phyloP scores from a whole-genome alignment of 306 rosid genomes.

The Dryas octopetala region DNA sequence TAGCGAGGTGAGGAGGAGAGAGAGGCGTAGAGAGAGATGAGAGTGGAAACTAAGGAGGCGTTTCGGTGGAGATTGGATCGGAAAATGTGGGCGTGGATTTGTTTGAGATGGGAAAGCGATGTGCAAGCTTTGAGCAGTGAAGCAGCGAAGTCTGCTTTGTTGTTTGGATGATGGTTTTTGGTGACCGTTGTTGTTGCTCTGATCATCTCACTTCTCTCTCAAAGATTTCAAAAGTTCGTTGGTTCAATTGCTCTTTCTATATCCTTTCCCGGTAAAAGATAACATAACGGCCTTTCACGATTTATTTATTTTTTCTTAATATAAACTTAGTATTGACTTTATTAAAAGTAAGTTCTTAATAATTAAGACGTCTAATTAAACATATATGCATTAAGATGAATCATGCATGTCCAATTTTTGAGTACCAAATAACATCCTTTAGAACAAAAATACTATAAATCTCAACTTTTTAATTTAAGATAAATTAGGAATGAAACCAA shows the following conservation, averaged over 20 bases:
- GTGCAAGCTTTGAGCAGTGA: slow-evolving; percentile 24
- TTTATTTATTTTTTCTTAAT: no score
- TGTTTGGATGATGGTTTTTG: slow-evolving; percentile 18
- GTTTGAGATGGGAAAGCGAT: slow-evolving; percentile 16
- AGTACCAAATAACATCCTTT: no score
- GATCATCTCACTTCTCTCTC: not conserved
- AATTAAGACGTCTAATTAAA: no score
- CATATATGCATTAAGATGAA: no score
- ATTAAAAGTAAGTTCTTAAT: no score
- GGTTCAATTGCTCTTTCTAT: not conserved
- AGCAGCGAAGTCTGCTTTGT: slow-evolving; percentile 25
- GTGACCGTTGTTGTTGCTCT: not conserved
- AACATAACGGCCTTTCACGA: not conserved
- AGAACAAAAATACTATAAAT: no score
- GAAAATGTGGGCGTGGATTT: slow-evolving; percentile 27
- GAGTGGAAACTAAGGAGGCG: slow-evolving; percentile 29
- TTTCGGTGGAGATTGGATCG: slow-evolving; percentile 24
- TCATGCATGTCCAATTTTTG: no score
- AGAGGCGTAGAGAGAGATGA: slow-evolving; percentile 26
- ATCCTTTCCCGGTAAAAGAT: not conserved
- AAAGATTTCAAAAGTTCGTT: not conserved
- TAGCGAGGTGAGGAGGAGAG: slow-evolving; percentile 13
- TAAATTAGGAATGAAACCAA: no score
- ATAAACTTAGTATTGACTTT: no score
- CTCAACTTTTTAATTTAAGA: no score